Evolutionary conservation across 352 stramenopile genomes (phyloP).

Genomic region (Phytophthora nicotianae): DNA sequence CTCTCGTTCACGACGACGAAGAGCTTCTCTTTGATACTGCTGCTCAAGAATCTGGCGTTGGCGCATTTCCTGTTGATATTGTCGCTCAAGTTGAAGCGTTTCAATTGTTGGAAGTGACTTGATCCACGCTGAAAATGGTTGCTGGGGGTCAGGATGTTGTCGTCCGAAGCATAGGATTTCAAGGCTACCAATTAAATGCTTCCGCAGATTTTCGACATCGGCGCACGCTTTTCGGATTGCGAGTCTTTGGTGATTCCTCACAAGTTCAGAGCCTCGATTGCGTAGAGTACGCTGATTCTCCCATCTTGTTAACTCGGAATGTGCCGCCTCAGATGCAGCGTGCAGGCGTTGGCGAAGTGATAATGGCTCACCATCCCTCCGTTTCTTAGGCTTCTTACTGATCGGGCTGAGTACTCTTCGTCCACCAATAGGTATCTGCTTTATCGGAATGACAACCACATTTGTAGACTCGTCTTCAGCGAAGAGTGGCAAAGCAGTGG

Average conservation of each 20-base stretch:
- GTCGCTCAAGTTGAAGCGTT: slow-evolving; percentile 42
- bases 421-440: not conserved
- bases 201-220: slow-evolving; percentile 39
- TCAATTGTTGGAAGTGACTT: slow-evolving; percentile 62
- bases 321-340: slow-evolving; percentile 9
- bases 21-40: slow-evolving; percentile 50
- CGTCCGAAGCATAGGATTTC: slow-evolving; percentile 44
- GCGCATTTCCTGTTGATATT: slow-evolving; percentile 41
- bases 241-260: slow-evolving; percentile 31
- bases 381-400: not conserved
- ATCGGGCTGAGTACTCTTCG: slow-evolving; percentile 16
- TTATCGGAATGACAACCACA: not conserved
- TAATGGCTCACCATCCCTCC: not conserved
- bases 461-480: not conserved
- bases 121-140: slow-evolving; percentile 59
- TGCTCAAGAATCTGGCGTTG: slow-evolving; percentile 49
- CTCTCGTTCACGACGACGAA: slow-evolving; percentile 41
- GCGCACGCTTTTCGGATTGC: slow-evolving; percentile 27
- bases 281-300: not conserved
- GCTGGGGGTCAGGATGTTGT: slow-evolving; percentile 43
- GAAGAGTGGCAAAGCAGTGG: slow-evolving; percentile 13
- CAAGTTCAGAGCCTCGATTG: not conserved
- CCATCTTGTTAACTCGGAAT: slow-evolving; percentile 12
- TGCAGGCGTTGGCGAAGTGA: slow-evolving; percentile 21
- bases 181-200: slow-evolving; percentile 40